Percentiles rank a stretch among this genome's conserved stretches.
phyloP scores from a whole-genome alignment of 116 monocot species.

The Phalaenopsis hybrid region DNA sequence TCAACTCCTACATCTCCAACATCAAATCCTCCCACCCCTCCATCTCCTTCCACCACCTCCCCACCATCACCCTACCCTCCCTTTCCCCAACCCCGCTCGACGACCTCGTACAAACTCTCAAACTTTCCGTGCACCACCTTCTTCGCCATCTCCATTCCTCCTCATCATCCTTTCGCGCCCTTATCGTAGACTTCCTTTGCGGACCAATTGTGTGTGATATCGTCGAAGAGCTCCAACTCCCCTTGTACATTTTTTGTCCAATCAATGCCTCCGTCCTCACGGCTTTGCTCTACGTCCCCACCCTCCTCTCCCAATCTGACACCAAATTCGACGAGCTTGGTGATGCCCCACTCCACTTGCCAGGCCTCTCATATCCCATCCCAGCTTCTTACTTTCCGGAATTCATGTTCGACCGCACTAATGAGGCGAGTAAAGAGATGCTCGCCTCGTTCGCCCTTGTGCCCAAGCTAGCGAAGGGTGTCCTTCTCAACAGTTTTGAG shows the following conservation, averaged over 20 bases:
- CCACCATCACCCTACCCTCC: slow-evolving; percentile 14
- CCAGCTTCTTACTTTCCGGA: background rate
- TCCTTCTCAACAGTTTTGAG: slow-evolving; percentile 31
- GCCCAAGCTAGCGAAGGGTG: slow-evolving; percentile 6
- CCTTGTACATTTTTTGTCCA: slow-evolving; percentile 21
- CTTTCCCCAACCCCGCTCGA: slow-evolving; percentile 21
- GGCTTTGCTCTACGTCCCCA: slow-evolving; percentile 12
- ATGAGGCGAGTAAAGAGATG: background rate
- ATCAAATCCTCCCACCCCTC: slow-evolving; percentile 20
- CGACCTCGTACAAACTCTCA: slow-evolving; percentile 7
- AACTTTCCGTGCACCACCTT: slow-evolving; percentile 27
- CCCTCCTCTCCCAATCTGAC: background rate
- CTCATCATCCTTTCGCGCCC: slow-evolving; percentile 9
- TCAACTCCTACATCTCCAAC: slow-evolving; percentile 24
- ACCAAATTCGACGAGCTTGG: background rate
- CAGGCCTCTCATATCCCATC: background rate
- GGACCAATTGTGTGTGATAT: slow-evolving; percentile 15
- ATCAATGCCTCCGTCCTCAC: slow-evolving; percentile 10
- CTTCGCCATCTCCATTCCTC: background rate
- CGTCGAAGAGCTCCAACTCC: slow-evolving; percentile 19
- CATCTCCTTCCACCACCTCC: slow-evolving; percentile 51
- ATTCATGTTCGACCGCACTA: background rate
- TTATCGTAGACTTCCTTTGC: slow-evolving; percentile 33
- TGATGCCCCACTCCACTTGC: background rate
- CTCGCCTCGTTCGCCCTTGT: background rate